These are phyloP conservation scores for Ganoderma boninense DNA, from an alignment of 1,284 basidiomycete genomes.

Conservation along the genomic window DNA sequence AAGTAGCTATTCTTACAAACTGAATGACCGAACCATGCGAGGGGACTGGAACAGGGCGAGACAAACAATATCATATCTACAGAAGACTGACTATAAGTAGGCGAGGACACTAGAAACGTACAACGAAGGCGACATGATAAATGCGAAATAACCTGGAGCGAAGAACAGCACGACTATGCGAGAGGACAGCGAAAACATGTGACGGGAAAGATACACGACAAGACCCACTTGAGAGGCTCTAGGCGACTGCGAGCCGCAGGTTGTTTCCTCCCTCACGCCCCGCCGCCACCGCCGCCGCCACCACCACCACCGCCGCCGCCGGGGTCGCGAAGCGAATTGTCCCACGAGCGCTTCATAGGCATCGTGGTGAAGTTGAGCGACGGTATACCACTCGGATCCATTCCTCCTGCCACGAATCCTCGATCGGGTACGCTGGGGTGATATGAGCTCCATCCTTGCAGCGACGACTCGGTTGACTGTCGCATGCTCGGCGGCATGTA, in stretches of 20 bases:
- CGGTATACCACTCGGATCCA: background rate
- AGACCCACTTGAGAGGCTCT: background rate
- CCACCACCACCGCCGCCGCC: slow-evolving; percentile 26
- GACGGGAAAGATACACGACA: background rate
- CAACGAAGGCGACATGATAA: background rate
- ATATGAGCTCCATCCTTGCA: slow-evolving; percentile 31
- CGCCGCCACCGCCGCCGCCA: too few species aligned
- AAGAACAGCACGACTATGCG: slow-evolving; percentile 13
- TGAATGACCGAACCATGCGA: too few species aligned
- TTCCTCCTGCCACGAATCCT: background rate
- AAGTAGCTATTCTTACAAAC: slow-evolving; percentile 3
- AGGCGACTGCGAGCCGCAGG: background rate
- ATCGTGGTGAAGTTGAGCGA: slow-evolving; percentile 8
- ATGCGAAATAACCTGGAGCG: background rate
- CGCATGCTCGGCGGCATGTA: slow-evolving; percentile 15
- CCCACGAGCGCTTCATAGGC: slow-evolving; percentile 30
- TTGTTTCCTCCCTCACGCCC: slow-evolving; percentile 6
- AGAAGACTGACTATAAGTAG: background rate
- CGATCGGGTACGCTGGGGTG: slow-evolving; percentile 7
- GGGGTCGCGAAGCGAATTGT: slow-evolving; percentile 19
- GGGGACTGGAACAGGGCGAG: background rate
- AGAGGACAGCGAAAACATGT: slow-evolving; percentile 8
- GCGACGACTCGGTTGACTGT: slow-evolving; percentile 26
- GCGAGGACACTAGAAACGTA: background rate
- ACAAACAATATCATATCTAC: background rate